Base-by-base conservation (phyloP, 768 basidiomycete species). In the Termitomyces sp. region DNA sequence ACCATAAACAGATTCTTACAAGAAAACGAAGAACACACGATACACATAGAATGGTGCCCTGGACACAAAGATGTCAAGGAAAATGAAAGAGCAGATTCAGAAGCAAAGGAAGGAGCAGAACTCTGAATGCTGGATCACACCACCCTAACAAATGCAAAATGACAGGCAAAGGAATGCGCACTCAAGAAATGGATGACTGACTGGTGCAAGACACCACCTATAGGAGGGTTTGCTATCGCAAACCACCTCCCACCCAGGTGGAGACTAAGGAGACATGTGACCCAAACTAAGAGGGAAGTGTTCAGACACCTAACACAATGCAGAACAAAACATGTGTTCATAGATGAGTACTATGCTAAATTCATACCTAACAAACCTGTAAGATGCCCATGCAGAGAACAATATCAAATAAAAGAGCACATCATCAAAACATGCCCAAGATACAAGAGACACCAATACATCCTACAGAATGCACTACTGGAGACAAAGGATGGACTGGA, bases 371-470 rank as follows among this genome's bases (percentile, higher is more conserved):
- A 42, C 12, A 63, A 69, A 51, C 34, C 45, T 46, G 49, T 58
- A 36, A 48, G 47, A 55, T 73, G 71, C 62, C 65, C 61, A 4
- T 72, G 70, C 49, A 64, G 68, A 1, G 54, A 65, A 57, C 3
- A 14, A 4, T 13, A 56, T 2, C 64, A 71, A 56, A 69, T 67
- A 5, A 43, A 64, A 8, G 57, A 65, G 47, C 71, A 70, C 56
- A 63, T 71, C 1, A 57, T 71, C 30, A 55, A 34, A 4, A 36
- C 63, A 14, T 72, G 71, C 61, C 58, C 61, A 10, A 12, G 49
- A 1, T 68, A 68, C 57, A 53, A 65, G 16, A 39, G 53, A 18
- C 55, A 62, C 44, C 44, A 63, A 5, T 30, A 64, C n/a, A 59
- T 63, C 9, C 64, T 71, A 26, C 2, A 16, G 16, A 37, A 56